Conservation (phyloP, 2,329 filamentous ascomycete genomes). For the Coniochaeta ligniaria region DNA sequence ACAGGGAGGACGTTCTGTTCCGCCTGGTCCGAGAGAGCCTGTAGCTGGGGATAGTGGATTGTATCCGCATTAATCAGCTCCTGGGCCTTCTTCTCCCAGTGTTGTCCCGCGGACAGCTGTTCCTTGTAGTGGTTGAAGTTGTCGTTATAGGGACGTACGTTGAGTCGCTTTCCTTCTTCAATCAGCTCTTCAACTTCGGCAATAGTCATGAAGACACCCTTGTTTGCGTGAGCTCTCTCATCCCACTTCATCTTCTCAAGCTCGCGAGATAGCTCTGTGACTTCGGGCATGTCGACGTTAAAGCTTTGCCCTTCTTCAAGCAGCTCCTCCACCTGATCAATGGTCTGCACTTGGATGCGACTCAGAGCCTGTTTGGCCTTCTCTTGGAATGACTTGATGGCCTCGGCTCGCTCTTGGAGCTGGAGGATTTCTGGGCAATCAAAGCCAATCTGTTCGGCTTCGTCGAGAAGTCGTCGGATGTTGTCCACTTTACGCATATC, state of each 20-base stretch:
- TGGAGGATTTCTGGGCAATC: slow-evolving; percentile 86
- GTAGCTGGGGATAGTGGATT: slow-evolving; percentile 90
- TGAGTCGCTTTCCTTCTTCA: slow-evolving; percentile 66
- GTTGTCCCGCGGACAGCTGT: slow-evolving; percentile 67
- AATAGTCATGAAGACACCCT: slow-evolving; percentile 61
- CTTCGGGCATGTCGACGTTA: slow-evolving; percentile 85
- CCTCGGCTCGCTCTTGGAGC: slow-evolving; percentile 75
- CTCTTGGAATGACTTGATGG: slow-evolving; percentile 77
- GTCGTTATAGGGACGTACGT: slow-evolving; percentile 73
- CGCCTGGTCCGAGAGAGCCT: slow-evolving; percentile 82
- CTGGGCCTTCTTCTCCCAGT: slow-evolving; percentile 89
- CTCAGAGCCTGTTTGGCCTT: slow-evolving; percentile 65
- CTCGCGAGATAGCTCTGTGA: slow-evolving; percentile 72
- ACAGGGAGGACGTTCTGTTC: slow-evolving; percentile 65
- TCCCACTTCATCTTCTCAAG: slow-evolving; percentile 87
- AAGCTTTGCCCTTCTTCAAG: slow-evolving; percentile 85
- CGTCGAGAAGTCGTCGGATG: slow-evolving; percentile 73
- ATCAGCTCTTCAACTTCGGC: slow-evolving; percentile 76
- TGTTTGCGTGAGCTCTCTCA: slow-evolving; percentile 61
- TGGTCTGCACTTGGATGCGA: slow-evolving; percentile 54
- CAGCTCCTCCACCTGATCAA: slow-evolving; percentile 77
- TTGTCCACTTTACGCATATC: slow-evolving; percentile 86
- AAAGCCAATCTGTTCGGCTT: slow-evolving; percentile 83
- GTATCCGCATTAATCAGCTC: slow-evolving; percentile 88
- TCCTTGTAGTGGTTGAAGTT: slow-evolving; percentile 70